Conservation (phyloP, 495 filamentous ascomycete genomes). For the Penicillium alfredii region DNA sequence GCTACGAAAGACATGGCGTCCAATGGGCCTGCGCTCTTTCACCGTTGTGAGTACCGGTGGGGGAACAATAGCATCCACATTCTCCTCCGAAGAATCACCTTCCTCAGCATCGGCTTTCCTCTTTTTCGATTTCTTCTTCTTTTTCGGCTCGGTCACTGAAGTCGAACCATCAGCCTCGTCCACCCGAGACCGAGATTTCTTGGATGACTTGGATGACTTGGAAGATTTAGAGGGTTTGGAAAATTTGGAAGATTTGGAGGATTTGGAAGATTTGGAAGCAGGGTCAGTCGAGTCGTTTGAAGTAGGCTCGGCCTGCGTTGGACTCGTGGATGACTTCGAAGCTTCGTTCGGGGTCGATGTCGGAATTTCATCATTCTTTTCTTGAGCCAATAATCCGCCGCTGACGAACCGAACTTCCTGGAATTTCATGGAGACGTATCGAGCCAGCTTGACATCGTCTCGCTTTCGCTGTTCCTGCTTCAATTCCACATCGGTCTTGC, state of each 20-base stretch:
- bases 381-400: slow-evolving; percentile 71
- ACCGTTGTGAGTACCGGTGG: slow-evolving; percentile 10
- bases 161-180: slow-evolving; percentile 11
- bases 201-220: slow-evolving; percentile 19
- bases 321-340: slow-evolving; percentile 15
- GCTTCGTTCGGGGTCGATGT: slow-evolving; percentile 18
- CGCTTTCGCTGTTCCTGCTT: slow-evolving; percentile 56
- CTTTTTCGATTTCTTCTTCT: slow-evolving; percentile 46
- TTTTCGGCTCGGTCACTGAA: slow-evolving; percentile 21
- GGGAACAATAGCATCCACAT: no score
- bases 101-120: slow-evolving; percentile 41
- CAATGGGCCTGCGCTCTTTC: slow-evolving; percentile 40
- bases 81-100: slow-evolving; percentile 7
- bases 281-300: slow-evolving; percentile 5
- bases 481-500: slow-evolving; percentile 65
- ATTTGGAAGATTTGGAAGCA: slow-evolving; percentile 12
- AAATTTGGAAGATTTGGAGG: slow-evolving; percentile 4
- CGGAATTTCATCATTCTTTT: slow-evolving; percentile 40
- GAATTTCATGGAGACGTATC: slow-evolving; percentile 63
- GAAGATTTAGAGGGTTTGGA: no score
- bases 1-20: slow-evolving; percentile 58
- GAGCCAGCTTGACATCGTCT: slow-evolving; percentile 56
- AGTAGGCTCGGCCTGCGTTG: slow-evolving; percentile 5
- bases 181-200: slow-evolving; percentile 16
- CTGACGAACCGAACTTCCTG: slow-evolving; percentile 73